These are phyloP conservation scores for Diaporthe citrichinensis DNA, from an alignment of 2,329 filamentous ascomycete species.

Conservation along the genomic window DNA sequence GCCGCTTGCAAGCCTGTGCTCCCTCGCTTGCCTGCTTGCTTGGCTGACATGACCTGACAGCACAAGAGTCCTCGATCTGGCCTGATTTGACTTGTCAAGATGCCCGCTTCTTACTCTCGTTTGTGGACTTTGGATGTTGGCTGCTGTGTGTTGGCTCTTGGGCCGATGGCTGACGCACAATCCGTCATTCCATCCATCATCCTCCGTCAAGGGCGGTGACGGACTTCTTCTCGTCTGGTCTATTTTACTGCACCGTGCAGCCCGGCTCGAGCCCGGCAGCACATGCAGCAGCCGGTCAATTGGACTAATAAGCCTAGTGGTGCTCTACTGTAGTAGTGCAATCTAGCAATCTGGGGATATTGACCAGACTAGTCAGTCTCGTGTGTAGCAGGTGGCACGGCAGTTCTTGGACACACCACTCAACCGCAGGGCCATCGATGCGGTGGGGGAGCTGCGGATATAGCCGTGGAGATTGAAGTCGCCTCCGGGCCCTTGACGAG, in stretches of 20 bases:
- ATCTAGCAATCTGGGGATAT: background rate
- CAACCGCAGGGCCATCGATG: background rate
- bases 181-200: background rate
- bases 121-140: background rate
- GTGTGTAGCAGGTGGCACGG: constrained; percentile 20
- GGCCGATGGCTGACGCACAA: background rate
- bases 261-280: background rate
- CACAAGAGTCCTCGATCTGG: background rate
- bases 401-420: constrained; percentile 17
- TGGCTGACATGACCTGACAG: constrained; percentile 28
- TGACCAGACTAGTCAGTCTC: constrained; percentile 9
- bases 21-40: background rate
- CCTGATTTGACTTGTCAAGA: constrained; percentile 3
- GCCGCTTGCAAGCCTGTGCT: background rate
- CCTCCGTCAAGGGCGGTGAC: background rate
- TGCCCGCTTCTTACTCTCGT: background rate
- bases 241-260: background rate
- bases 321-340: constrained; percentile 9
- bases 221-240: background rate
- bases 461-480: constrained; percentile 17
- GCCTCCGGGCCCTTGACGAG: background rate
- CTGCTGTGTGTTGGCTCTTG: background rate
- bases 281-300: constrained; percentile 6
- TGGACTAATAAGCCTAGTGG: constrained; percentile 7
- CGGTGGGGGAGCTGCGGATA: constrained; percentile 9